These are phyloP conservation scores for Fusarium dimerum DNA, from an alignment of 2,329 filamentous ascomycete genomes.

Conservation along the genomic window DNA sequence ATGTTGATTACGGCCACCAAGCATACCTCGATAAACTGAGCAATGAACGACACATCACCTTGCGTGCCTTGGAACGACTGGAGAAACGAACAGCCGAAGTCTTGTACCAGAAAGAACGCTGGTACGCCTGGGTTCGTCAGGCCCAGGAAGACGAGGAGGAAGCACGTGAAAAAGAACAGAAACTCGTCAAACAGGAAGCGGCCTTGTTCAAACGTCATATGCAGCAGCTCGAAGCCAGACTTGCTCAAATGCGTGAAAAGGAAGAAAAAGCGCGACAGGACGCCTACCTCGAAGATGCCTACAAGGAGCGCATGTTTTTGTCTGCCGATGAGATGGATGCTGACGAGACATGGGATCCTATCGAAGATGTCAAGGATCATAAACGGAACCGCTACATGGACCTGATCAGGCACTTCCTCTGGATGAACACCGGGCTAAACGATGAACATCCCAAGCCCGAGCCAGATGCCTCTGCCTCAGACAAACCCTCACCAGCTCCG, in stretches of 20 bases:
- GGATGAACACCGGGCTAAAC: conserved; percentile 17
- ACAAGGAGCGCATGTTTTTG: conserved; percentile 22
- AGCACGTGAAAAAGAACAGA: conserved; percentile 29
- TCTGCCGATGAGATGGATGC: conserved; percentile 17
- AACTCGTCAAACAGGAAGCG: conserved; percentile 31
- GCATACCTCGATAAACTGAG: conserved; percentile 29
- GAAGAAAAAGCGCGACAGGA: conserved; percentile 31
- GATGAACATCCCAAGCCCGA: not conserved
- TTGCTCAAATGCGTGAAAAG: conserved; percentile 17
- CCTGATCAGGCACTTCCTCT: conserved; percentile 32
- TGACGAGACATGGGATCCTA: conserved; percentile 31
- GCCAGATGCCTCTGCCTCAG: not conserved
- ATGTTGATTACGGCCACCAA: conserved; percentile 28
- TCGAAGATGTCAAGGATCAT: conserved; percentile 25
- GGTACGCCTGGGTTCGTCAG: conserved; percentile 28
- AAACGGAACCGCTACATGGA: conserved; percentile 29
- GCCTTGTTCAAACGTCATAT: conserved; percentile 28
- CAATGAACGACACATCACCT: conserved; percentile 19
- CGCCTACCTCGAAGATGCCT: conserved; percentile 30
- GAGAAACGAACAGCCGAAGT: conserved; percentile 20
- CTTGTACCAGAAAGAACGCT: conserved; percentile 25
- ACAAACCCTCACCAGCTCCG: not conserved
- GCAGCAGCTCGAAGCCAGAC: conserved; percentile 25
- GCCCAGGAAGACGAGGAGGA: conserved; percentile 26
- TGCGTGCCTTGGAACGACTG: conserved; percentile 17